A percentile compares a stretch with the other conserved stretches of the same genome.
Evolutionary conservation across 352 stramenopile genomes (phyloP).

Genomic region (Pythium brachiatum): DNA sequence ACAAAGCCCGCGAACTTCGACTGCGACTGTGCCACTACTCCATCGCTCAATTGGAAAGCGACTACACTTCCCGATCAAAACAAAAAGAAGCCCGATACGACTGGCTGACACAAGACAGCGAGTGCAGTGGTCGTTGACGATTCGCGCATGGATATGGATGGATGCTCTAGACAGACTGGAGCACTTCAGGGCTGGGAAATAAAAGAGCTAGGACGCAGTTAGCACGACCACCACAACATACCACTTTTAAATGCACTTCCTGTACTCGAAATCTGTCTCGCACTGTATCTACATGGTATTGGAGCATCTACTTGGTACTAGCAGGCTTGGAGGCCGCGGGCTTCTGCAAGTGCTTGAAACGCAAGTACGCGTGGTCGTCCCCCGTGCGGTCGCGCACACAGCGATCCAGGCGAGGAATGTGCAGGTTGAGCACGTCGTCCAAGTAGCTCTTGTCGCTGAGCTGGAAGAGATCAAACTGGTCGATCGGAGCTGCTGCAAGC

Average conservation of each 20-base stretch:
- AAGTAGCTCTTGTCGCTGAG: slow-evolving; percentile 63
- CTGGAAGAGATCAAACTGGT: slow-evolving; percentile 62
- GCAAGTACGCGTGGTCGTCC: slow-evolving; percentile 81
- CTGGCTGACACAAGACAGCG: background rate
- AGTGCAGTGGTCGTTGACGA: background rate
- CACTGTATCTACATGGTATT: background rate
- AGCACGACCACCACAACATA: background rate
- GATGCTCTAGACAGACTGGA: background rate
- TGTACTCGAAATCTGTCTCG: no score
- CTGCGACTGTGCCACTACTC: slow-evolving; percentile 2
- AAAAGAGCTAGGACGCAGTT: background rate
- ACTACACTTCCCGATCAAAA: background rate
- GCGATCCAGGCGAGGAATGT: slow-evolving; percentile 76
- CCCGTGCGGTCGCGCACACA: slow-evolving; percentile 76
- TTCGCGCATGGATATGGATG: slow-evolving; percentile 3
- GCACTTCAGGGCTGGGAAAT: background rate
- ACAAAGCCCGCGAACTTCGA: background rate
- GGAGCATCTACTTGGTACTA: slow-evolving; percentile 8
- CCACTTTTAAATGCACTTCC: background rate
- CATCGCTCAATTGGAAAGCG: slow-evolving; percentile 24
- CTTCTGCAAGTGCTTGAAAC: slow-evolving; percentile 75
- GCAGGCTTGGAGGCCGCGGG: slow-evolving; percentile 27
- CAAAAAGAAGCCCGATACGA: background rate
- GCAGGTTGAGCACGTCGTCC: slow-evolving; percentile 73
- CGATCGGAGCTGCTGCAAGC: slow-evolving; percentile 49